Conservation (phyloP, 73 alveolate genomes). For the Tetrahymena malaccensis region DNA sequence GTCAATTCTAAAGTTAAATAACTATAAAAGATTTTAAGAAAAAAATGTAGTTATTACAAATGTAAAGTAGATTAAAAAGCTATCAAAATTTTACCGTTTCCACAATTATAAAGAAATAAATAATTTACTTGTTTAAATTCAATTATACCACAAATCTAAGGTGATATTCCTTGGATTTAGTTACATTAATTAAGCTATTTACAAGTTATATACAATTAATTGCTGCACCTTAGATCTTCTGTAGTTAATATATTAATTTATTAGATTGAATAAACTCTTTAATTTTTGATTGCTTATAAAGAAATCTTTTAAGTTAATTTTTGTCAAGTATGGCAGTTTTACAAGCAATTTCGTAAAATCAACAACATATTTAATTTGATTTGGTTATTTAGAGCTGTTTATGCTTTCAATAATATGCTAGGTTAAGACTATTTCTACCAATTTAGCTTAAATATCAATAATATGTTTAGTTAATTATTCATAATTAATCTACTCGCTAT, state of each 20-base stretch:
- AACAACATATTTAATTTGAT: background rate
- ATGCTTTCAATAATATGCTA: background rate
- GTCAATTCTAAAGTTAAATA: no score
- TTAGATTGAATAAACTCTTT: background rate
- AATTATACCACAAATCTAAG: background rate
- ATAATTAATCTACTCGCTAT: background rate
- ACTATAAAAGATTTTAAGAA: no score
- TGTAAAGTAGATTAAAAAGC: no score
- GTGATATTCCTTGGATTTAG: background rate
- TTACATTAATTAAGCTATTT: background rate
- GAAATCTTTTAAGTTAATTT: background rate
- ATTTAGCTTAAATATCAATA: background rate
- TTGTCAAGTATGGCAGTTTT: background rate
- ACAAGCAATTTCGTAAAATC: background rate
- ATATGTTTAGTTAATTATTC: background rate
- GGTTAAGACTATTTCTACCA: background rate
- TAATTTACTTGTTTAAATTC: background rate
- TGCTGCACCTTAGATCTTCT: background rate
- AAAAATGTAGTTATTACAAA: no score
- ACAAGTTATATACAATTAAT: background rate
- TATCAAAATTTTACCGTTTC: no score
- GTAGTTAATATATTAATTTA: background rate
- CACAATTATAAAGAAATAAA: no score
- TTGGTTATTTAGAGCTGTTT: background rate
- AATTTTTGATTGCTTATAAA: no score